These are phyloP conservation scores for Calvatia gigantea DNA, from an alignment of 768 basidiomycete genomes.

Conservation along the genomic window DNA sequence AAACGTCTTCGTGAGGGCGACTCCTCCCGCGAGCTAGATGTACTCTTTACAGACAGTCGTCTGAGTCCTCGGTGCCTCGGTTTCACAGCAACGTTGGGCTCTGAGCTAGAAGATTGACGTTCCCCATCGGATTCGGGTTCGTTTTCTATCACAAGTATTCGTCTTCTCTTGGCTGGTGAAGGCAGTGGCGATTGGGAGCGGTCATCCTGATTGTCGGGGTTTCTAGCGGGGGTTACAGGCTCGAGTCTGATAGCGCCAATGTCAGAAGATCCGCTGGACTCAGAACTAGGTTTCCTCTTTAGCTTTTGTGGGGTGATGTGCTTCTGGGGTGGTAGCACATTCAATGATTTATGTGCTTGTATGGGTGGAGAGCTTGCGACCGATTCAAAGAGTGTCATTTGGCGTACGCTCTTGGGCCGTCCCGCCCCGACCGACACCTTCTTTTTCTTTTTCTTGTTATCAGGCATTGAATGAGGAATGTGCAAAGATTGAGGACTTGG, in stretches of 20 bases:
- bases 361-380: slow-evolving; percentile 12
- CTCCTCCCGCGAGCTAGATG: background rate
- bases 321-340: background rate
- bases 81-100: background rate
- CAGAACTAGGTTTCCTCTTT: slow-evolving; percentile 13
- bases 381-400: slow-evolving; percentile 38
- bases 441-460: slow-evolving; percentile 4
- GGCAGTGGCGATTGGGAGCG: slow-evolving; percentile 7
- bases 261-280: slow-evolving; percentile 33
- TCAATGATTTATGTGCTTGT: slow-evolving; percentile 3
- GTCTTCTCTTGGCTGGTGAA: slow-evolving; percentile 11
- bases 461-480: background rate
- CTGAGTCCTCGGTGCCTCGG: slow-evolving; percentile 15
- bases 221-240: slow-evolving; percentile 20
- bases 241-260: slow-evolving; percentile 52
- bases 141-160: slow-evolving; percentile 6
- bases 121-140: slow-evolving; percentile 13
- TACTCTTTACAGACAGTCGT: background rate
- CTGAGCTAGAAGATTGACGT: background rate
- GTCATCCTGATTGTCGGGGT: slow-evolving; percentile 14
- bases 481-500: background rate
- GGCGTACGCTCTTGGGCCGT: slow-evolving; percentile 30
- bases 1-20: background rate
- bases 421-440: slow-evolving; percentile 7
- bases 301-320: background rate